Evolutionary conservation across 2,329 filamentous ascomycete genomes (phyloP).

Genomic region (Septoria linicola): DNA sequence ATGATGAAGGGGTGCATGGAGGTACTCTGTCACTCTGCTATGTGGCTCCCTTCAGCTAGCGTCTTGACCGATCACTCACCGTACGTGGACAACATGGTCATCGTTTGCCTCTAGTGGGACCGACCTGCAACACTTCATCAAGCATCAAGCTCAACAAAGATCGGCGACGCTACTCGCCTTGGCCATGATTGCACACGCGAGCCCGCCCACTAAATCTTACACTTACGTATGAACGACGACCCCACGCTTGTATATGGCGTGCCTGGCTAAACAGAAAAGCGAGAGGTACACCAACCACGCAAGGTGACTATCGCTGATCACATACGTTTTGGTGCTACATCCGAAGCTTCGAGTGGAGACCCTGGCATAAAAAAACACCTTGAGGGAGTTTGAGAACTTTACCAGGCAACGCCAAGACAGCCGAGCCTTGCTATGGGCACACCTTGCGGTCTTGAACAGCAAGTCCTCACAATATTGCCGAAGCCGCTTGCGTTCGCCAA

Average conservation of each 20-base stretch:
- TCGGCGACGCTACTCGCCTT: neutral
- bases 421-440: slow-evolving; percentile 6
- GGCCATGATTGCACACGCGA: neutral
- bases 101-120: slow-evolving; percentile 2
- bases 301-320: neutral
- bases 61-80: neutral
- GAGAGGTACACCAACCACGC: neutral
- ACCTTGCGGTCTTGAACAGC: neutral
- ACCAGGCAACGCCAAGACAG: slow-evolving; percentile 15
- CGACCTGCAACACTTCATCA: neutral
- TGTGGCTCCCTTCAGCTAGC: neutral
- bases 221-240: slow-evolving; percentile 1
- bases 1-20: neutral
- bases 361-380: no score
- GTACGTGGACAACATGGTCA: neutral
- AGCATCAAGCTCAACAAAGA: neutral
- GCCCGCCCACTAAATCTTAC: neutral
- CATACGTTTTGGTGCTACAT: neutral
- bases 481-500: slow-evolving; percentile 12
- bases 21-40: neutral
- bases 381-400: no score
- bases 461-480: neutral
- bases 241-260: slow-evolving; percentile 2
- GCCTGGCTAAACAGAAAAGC: neutral
- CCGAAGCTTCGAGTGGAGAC: no score